These are phyloP conservation scores for Chenopodium formosanum DNA, from an alignment of 148 eudicot species.

Conservation along the genomic window DNA sequence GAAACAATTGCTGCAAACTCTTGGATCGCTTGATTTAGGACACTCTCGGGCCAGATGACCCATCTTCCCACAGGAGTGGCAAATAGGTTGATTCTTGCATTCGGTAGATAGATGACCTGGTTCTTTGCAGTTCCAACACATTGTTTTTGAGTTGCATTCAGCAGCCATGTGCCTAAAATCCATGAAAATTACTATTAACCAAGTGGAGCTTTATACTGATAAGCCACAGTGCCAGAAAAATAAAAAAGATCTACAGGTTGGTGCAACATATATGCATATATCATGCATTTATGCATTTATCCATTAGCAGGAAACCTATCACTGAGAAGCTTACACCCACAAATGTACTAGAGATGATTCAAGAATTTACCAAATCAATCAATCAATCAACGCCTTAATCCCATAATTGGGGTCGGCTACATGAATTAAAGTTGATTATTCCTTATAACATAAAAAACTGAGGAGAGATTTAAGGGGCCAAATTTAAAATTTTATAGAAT, in stretches of 20 bases:
- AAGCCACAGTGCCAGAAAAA: neutral
- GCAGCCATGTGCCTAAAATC: constrained; percentile 46
- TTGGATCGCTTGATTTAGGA: constrained; percentile 40
- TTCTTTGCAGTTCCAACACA: constrained; percentile 54
- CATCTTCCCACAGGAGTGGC: constrained; percentile 47
- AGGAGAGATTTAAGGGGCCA: too few species aligned
- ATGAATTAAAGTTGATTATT: too few species aligned
- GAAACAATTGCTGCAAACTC: constrained; percentile 47
- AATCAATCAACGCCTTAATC: too few species aligned
- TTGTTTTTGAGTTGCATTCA: constrained; percentile 42
- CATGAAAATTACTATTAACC: neutral
- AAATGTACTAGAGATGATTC: neutral
- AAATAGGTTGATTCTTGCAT: constrained; percentile 41
- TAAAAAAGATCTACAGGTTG: neutral
- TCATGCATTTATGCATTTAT: neutral
- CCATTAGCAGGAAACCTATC: too few species aligned
- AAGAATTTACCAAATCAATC: neutral
- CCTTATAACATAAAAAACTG: too few species aligned
- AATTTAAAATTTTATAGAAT: neutral
- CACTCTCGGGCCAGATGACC: constrained; percentile 47
- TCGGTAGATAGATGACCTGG: constrained; percentile 45
- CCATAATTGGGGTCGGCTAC: too few species aligned
- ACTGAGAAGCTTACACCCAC: neutral
- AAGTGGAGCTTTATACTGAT: neutral
- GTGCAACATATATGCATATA: neutral